Base-by-base conservation (phyloP, 1,284 basidiomycete genomes). In the Lentinula novae-zelandiae region DNA sequence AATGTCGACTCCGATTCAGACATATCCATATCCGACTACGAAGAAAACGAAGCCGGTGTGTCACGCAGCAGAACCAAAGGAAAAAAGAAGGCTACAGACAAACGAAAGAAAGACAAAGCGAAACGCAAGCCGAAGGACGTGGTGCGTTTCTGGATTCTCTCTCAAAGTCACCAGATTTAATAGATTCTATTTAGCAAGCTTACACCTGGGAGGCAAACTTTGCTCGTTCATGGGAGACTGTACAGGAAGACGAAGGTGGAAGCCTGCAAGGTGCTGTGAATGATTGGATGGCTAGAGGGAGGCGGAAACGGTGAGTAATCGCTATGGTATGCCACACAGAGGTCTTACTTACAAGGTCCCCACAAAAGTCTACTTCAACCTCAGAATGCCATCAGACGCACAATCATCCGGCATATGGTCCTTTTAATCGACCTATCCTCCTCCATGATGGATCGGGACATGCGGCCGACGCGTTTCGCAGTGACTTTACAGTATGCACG, bases 201-300 rank as follows among this genome's bases (percentile, higher is more conserved):
- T 96, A 96, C 69, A 93, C 95, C 34, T 98, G 96, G 96, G 96
- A 98, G 73, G 96, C 92, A 0, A 90, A 92, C 7, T 98, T 96
- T 72, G 89, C 93, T 55, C 88, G 95, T 50, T 93, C 92, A 53
- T 99, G 96, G 96, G 97, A 99, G 68, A 92, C 90, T 2, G 94
- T 99, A 0, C 91, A 95, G 70, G 97, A 99, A 73, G 96, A 99
- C 72, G 96, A 96, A 69, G 83, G 83, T 0, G 96, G 96, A 1
- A 96, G 93, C 67, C 74, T 99, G 63, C 92, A 96, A 64, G 85
- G 88, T 1, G 91, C 95, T 1, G 95, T 99, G 2, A 88, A 95
- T 66, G 92, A 92, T 63, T 81, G 94, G 68, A 83, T 98, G 73
- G 93, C 95, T 13, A 81, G 93, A 63, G 87, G 90, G 9, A 82